A percentile compares a stretch with the other conserved stretches of the same genome.
phyloP scores from a whole-genome alignment of 768 basidiomycete species.

The Amanita rimosa region DNA sequence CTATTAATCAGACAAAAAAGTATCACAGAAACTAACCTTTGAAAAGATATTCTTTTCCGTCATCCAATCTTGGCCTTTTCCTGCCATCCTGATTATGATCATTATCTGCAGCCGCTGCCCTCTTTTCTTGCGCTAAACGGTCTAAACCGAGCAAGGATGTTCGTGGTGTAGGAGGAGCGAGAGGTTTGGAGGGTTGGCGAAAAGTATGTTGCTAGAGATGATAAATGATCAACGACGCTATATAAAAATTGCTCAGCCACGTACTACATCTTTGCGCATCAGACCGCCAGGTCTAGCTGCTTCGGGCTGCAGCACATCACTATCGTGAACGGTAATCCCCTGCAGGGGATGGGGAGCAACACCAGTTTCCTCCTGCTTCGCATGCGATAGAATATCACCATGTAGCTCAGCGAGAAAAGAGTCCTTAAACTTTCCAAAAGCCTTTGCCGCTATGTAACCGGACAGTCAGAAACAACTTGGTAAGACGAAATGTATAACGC shows the following conservation, averaged over 20 bases:
- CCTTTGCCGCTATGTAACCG: conserved; percentile 43
- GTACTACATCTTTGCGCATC: conserved; percentile 51
- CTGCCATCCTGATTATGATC: conserved; percentile 29
- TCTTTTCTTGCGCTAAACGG: conserved; percentile 79
- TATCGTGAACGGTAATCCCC: conserved; percentile 69
- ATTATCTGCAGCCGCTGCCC: conserved; percentile 41
- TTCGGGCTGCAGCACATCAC: conserved; percentile 78
- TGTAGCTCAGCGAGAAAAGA: conserved; percentile 71
- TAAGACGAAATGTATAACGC: conserved; percentile 8
- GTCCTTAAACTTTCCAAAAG: conserved; percentile 82
- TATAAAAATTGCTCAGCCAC: conserved; percentile 11
- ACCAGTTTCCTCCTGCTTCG: conserved; percentile 50
- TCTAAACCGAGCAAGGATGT: conserved; percentile 82
- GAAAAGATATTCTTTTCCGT: conserved; percentile 64
- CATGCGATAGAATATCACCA: conserved; percentile 66
- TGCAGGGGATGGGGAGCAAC: conserved; percentile 47
- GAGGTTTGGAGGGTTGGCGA: conserved; percentile 56
- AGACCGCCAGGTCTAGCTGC: conserved; percentile 71
- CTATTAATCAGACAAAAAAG: conserved; percentile 5
- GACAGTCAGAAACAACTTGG: conserved; percentile 1
- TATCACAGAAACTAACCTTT: conserved; percentile 50
- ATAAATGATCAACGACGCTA: conserved; percentile 6
- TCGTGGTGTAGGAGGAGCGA: conserved; percentile 70
- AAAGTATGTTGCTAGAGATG: conserved; percentile 64
- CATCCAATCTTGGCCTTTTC: conserved; percentile 56